These are phyloP conservation scores for Colletotrichum sp. DNA, from an alignment of 2,329 filamentous ascomycete genomes.

Conservation along the genomic window DNA sequence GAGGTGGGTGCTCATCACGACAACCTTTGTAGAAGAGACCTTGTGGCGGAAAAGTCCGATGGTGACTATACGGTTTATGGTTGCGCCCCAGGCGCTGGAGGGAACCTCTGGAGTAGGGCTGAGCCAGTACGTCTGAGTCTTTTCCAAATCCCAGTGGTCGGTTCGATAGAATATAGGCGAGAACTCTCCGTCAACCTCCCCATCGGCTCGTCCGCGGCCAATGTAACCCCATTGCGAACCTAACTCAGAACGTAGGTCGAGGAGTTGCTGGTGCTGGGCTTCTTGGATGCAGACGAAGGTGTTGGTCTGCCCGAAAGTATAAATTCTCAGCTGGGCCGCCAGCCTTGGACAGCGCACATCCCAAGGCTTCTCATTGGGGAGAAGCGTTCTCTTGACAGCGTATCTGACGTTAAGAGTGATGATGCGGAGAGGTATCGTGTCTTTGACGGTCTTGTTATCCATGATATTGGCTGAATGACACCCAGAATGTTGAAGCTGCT, in stretches of 20 bases:
- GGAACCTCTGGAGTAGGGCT: slow-evolving; percentile 72
- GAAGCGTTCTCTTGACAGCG: slow-evolving; percentile 55
- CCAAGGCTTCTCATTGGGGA: slow-evolving; percentile 64
- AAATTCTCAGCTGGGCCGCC: slow-evolving; percentile 58
- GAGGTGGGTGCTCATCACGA: slow-evolving; percentile 72
- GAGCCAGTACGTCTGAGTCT: slow-evolving; percentile 74
- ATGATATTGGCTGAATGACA: background rate
- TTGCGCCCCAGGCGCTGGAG: slow-evolving; percentile 74
- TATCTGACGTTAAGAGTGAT: slow-evolving; percentile 72
- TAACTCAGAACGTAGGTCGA: slow-evolving; percentile 60
- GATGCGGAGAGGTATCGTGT: slow-evolving; percentile 52
- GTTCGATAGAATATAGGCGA: slow-evolving; percentile 78
- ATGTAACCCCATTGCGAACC: slow-evolving; percentile 64
- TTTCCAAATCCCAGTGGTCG: slow-evolving; percentile 61
- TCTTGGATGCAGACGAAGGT: slow-evolving; percentile 74
- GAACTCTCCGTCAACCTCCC: slow-evolving; percentile 73
- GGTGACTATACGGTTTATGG: slow-evolving; percentile 64
- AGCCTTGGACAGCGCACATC: slow-evolving; percentile 57
- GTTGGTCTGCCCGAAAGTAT: slow-evolving; percentile 52
- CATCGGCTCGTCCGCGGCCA: slow-evolving; percentile 70
- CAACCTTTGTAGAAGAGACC: slow-evolving; percentile 50
- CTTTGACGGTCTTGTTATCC: background rate
- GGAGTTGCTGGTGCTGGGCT: slow-evolving; percentile 65
- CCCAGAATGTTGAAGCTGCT: fast-evolving
- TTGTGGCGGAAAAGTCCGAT: slow-evolving; percentile 63